Conservation (phyloP, 2,329 filamentous ascomycete genomes). For the Calonectria multiphialidica region DNA sequence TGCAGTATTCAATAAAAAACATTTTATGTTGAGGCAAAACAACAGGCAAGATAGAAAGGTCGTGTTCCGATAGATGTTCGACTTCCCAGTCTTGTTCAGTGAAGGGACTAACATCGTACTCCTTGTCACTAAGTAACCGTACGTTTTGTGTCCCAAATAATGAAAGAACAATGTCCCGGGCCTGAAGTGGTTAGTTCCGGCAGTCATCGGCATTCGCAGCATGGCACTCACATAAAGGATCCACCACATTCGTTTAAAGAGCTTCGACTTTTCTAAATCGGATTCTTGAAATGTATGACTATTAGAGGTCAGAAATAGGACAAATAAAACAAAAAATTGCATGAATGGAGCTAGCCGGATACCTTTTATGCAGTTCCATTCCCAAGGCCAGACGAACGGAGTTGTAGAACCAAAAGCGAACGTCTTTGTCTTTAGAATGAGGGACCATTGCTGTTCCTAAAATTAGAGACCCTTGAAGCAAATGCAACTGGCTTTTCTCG, state of each 20-base stretch:
- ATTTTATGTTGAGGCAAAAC: neutral
- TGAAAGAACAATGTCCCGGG: conserved; percentile 18
- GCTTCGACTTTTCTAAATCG: neutral
- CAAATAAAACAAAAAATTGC: too few species aligned
- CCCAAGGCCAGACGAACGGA: conserved; percentile 13
- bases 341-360: neutral
- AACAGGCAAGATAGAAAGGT: neutral
- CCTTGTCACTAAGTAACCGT: conserved; percentile 4
- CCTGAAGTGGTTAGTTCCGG: neutral
- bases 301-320: neutral
- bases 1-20: conserved; percentile 18
- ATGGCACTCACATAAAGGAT: conserved; percentile 11
- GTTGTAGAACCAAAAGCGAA: conserved; percentile 21
- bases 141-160: conserved; percentile 20
- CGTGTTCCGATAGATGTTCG: neutral
- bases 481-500: conserved; percentile 11
- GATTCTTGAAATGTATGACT: neutral
- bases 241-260: conserved; percentile 23
- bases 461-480: conserved; percentile 14
- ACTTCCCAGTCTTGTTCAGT: conserved; percentile 22
- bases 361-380: conserved; percentile 20
- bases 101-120: conserved; percentile 4
- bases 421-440: conserved; percentile 13
- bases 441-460: conserved; percentile 16
- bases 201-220: too few species aligned